A percentile compares a stretch with the other conserved stretches of the same genome.
phyloP scores from a whole-genome alignment of 805 yeast species.

The Scheffersomyces ergatensis region DNA sequence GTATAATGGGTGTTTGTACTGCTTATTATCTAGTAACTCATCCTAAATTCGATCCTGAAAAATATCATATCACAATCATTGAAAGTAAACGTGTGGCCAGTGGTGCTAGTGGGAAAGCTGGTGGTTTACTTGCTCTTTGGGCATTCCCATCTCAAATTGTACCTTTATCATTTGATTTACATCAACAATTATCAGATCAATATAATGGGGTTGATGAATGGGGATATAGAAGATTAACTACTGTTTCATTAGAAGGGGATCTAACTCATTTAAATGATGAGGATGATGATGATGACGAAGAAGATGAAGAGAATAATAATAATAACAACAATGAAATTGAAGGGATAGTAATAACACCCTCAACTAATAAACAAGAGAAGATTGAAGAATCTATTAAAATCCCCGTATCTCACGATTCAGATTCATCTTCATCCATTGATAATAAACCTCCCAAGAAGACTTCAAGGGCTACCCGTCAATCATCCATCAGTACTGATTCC shows the following conservation, averaged over 20 bases:
- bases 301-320: slow-evolving; percentile 12
- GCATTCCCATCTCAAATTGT: slow-evolving; percentile 96
- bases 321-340: slow-evolving; percentile 3
- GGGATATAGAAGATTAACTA: slow-evolving; percentile 89
- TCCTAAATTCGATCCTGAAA: slow-evolving; percentile 69
- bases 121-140: slow-evolving; percentile 92
- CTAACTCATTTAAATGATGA: slow-evolving; percentile 34
- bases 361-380: not conserved
- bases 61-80: slow-evolving; percentile 77
- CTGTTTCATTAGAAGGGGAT: slow-evolving; percentile 86
- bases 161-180: slow-evolving; percentile 81
- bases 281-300: slow-evolving; percentile 7
- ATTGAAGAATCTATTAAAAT: slow-evolving; percentile 9
- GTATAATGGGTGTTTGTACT: slow-evolving; percentile 93
- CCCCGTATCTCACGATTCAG: slow-evolving; percentile 11
- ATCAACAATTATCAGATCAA: slow-evolving; percentile 74
- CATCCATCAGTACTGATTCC: not conserved
- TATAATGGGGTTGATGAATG: slow-evolving; percentile 83
- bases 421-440: slow-evolving; percentile 10
- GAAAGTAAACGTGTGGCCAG: slow-evolving; percentile 94
- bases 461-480: slow-evolving; percentile 28
- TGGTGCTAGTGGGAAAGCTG: slow-evolving; percentile 97
- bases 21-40: slow-evolving; percentile 87
- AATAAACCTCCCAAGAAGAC: slow-evolving; percentile 38
- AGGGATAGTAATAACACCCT: not conserved